Conservation (phyloP, 2,329 filamentous ascomycete species). For the Rutstroemia sydowiana region DNA sequence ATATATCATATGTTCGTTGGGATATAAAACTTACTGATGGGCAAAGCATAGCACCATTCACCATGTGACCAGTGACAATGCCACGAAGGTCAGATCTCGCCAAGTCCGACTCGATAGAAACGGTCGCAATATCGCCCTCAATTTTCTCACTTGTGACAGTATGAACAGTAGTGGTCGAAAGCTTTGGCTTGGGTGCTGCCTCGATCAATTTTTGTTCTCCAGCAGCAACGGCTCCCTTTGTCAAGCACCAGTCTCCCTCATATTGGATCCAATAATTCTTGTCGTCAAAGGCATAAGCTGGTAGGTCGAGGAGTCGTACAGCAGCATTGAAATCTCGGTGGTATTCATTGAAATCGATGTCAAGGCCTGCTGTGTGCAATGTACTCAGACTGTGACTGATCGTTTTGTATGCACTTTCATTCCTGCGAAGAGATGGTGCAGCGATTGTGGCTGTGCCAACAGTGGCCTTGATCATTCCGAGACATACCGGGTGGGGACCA, state of each 20-base stretch:
- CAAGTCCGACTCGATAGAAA: constrained; percentile 47
- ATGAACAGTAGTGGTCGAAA: constrained; percentile 33
- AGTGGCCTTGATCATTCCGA: constrained; percentile 60
- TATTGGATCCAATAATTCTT: constrained; percentile 63
- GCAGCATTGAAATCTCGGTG: constrained; percentile 53
- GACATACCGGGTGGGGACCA: constrained; percentile 66
- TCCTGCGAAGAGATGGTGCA: constrained; percentile 53
- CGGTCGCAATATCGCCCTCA: constrained; percentile 40
- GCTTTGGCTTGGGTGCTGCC: constrained; percentile 40
- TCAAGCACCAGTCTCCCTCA: constrained; percentile 59
- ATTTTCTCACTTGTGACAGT: constrained; percentile 43
- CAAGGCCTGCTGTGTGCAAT: constrained; percentile 54
- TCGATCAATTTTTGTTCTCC: no score
- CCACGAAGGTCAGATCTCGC: constrained; percentile 31
- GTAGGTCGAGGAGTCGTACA: constrained; percentile 55
- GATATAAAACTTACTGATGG: constrained; percentile 15
- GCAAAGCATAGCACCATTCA: constrained; percentile 48
- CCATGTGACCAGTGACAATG: constrained; percentile 47
- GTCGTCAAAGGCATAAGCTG: constrained; percentile 60
- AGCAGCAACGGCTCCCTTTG: constrained; percentile 51
- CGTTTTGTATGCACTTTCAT: constrained; percentile 57
- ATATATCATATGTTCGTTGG: constrained; percentile 1
- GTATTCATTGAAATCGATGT: constrained; percentile 65
- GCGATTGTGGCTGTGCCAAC: constrained; percentile 42
- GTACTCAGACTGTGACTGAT: constrained; percentile 49